These are phyloP conservation scores for Suillus weaverae DNA, from an alignment of 768 basidiomycete genomes.

Conservation along the genomic window DNA sequence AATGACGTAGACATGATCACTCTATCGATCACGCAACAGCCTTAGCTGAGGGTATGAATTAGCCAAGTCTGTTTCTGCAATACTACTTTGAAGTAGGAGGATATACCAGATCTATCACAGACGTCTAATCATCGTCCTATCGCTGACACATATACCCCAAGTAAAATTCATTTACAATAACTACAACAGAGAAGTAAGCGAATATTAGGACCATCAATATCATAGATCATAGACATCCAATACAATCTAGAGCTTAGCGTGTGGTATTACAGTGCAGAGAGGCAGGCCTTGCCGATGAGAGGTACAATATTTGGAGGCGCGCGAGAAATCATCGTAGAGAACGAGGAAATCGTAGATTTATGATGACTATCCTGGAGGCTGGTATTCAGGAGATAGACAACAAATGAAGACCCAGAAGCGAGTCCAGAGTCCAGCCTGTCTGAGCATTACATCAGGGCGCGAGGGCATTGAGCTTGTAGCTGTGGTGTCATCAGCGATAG, in stretches of 20 bases:
- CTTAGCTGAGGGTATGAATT: background rate
- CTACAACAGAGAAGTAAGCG: background rate
- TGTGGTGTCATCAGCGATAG: background rate
- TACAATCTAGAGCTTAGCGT: no score
- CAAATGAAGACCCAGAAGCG: background rate
- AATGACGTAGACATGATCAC: background rate
- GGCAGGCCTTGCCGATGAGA: background rate
- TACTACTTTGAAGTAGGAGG: background rate
- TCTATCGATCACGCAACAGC: background rate
- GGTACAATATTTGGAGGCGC: background rate
- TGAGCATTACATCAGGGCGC: background rate
- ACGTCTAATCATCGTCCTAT: background rate
- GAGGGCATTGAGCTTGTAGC: background rate
- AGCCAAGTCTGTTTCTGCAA: background rate
- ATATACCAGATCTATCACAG: background rate
- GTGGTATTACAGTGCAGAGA: background rate
- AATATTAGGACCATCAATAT: background rate
- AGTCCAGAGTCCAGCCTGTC: background rate
- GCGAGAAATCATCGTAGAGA: background rate
- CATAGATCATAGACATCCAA: no score
- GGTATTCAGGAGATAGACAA: background rate
- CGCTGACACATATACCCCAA: no score
- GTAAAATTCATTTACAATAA: no score
- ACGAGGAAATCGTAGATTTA: conserved; percentile 21
- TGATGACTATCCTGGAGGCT: background rate